Percentiles rank a stretch among this genome's conserved stretches.
Conservation (phyloP, 1,284 basidiomycete species). For the Inonotus hispidus region DNA sequence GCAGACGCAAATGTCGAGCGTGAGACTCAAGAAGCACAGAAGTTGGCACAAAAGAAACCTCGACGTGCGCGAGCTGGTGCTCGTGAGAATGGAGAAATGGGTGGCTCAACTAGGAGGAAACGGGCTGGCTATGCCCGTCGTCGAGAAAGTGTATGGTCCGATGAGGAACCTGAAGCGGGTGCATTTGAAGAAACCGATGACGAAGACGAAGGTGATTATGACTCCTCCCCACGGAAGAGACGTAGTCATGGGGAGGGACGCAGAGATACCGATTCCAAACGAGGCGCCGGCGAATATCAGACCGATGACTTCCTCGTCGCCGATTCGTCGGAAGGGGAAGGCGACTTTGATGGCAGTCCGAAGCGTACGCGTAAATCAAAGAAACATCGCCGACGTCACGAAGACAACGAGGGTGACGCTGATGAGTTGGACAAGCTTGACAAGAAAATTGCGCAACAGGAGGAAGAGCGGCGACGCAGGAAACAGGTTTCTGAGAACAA, state of each 20-base stretch:
- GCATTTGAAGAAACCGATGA: slow-evolving; percentile 52
- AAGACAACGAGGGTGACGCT: slow-evolving; percentile 42
- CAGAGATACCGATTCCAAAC: slow-evolving; percentile 38
- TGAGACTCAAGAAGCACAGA: slow-evolving; percentile 65
- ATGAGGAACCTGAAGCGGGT: slow-evolving; percentile 41
- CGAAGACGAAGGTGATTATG: slow-evolving; percentile 49
- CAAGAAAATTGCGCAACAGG: slow-evolving; percentile 47
- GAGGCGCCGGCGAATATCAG: slow-evolving; percentile 59
- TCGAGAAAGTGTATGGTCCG: slow-evolving; percentile 36
- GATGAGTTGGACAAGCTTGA: slow-evolving; percentile 68
- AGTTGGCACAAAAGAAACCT: slow-evolving; percentile 54
- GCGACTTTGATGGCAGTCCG: slow-evolving; percentile 32
- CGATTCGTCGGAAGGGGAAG: slow-evolving; percentile 57
- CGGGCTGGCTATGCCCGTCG: slow-evolving; percentile 28
- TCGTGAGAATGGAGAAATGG: slow-evolving; percentile 35
- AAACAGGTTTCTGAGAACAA: slow-evolving; percentile 24
- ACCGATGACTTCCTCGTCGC: slow-evolving; percentile 80
- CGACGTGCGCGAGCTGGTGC: slow-evolving; percentile 27
- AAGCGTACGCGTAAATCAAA: slow-evolving; percentile 29
- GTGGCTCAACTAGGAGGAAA: slow-evolving; percentile 40
- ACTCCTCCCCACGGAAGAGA: slow-evolving; percentile 29
- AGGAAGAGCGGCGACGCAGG: slow-evolving; percentile 43
- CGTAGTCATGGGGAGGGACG: slow-evolving; percentile 39
- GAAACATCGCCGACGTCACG: slow-evolving; percentile 30
- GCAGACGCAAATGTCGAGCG: slow-evolving; percentile 67